phyloP scores from a whole-genome alignment of 2,329 filamentous ascomycete genomes.

The Emergomyces africanus region DNA sequence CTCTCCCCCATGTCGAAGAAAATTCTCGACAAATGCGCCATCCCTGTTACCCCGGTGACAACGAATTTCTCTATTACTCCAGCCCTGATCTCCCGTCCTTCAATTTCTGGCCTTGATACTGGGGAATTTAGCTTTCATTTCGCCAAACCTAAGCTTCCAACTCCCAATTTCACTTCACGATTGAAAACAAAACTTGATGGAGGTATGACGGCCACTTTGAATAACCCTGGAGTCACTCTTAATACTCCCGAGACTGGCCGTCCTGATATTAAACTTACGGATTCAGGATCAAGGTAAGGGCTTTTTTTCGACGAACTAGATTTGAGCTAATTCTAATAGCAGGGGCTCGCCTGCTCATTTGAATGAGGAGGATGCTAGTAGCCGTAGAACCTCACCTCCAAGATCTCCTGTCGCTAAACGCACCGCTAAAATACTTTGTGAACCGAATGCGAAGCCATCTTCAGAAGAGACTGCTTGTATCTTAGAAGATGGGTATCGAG shows the following conservation, averaged over 20 bases:
- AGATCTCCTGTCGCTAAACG: not conserved
- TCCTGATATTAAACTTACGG: not conserved
- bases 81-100: slow-evolving; percentile 21
- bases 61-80: slow-evolving; percentile 8
- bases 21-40: slow-evolving; percentile 11
- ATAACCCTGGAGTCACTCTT: not conserved
- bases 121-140: slow-evolving; percentile 24
- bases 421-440: not conserved
- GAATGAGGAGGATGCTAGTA: not conserved
- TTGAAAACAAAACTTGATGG: slow-evolving; percentile 2
- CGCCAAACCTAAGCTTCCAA: slow-evolving; percentile 17
- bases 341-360: not conserved
- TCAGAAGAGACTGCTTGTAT: not conserved
- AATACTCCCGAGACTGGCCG: not conserved
- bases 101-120: slow-evolving; percentile 18
- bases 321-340: not conserved
- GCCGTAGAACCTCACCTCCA: not conserved
- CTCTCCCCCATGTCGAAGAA: slow-evolving; percentile 12
- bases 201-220: not conserved
- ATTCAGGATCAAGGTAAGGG: not conserved
- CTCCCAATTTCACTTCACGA: slow-evolving; percentile 6
- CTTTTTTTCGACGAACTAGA: too few relatives aligned
- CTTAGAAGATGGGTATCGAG: not conserved
- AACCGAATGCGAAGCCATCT: too few relatives aligned
- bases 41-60: slow-evolving; percentile 4